phyloP scores from a whole-genome alignment of 139 green algal genomes.

The Pleodorina starrii region DNA sequence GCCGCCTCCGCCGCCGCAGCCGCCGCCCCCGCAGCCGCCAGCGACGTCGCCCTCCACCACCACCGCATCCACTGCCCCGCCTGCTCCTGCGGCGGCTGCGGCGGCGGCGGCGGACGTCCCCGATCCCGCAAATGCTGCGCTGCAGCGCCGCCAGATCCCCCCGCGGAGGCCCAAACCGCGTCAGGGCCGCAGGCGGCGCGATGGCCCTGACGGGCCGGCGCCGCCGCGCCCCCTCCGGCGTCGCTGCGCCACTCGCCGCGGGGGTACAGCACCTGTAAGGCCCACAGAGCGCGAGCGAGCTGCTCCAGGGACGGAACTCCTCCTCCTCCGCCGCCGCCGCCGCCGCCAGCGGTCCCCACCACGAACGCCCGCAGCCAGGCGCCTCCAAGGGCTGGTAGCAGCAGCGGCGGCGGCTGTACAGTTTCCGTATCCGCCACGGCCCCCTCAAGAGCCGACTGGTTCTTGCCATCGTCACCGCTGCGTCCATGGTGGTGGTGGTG shows the following conservation, averaged over 20 bases:
- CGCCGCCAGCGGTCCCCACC: background rate
- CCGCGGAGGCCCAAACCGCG: no score
- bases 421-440: background rate
- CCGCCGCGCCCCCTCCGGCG: background rate
- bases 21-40: background rate
- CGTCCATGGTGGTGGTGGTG: background rate
- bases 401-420: background rate
- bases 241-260: background rate
- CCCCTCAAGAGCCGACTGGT: no score
- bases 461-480: background rate
- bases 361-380: constrained; percentile 10
- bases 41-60: constrained; percentile 2
- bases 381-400: background rate
- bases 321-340: background rate
- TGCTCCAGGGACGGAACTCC: constrained; percentile 1
- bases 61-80: background rate
- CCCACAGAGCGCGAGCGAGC: background rate
- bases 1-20: background rate
- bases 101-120: background rate
- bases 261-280: background rate
- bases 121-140: no score
- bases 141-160: no score
- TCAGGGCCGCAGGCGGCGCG: background rate
- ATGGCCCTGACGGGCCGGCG: background rate
- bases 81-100: background rate